Conservation (phyloP, 2,329 filamentous ascomycete species). For the Corynespora cassiicola region DNA sequence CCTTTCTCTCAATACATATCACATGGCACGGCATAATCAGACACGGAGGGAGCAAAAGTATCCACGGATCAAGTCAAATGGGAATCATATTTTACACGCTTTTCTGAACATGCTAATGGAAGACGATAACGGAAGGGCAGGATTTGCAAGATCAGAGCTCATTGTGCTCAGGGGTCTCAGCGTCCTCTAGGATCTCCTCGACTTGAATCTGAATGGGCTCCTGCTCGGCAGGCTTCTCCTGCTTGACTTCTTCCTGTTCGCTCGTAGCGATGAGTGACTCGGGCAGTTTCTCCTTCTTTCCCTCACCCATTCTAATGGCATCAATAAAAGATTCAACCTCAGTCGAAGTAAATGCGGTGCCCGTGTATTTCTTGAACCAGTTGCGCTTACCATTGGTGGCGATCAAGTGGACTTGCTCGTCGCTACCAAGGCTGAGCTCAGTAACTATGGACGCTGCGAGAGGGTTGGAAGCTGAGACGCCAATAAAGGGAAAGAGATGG, state of each 20-base stretch:
- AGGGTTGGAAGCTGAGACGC: constrained; percentile 69
- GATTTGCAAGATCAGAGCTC: constrained; percentile 27
- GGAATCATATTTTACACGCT: too few species aligned
- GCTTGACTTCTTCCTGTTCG: constrained; percentile 23
- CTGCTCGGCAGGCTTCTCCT: constrained; percentile 30
- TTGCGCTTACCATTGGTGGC: constrained; percentile 83
- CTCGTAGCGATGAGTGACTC: constrained; percentile 51
- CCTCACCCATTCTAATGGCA: constrained; percentile 87
- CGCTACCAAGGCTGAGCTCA: constrained; percentile 65
- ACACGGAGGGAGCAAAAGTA: too few species aligned
- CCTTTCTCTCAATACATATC: too few species aligned
- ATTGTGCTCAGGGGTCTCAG: constrained; percentile 22
- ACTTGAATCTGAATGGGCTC: constrained; percentile 40
- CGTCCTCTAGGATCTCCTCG: constrained; percentile 33
- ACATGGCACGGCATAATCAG: too few species aligned
- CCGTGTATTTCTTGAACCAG: constrained; percentile 82
- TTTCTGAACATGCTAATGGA: too few species aligned
- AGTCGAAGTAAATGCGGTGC: constrained; percentile 61
- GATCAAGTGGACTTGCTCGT: constrained; percentile 71
- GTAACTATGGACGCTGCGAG: constrained; percentile 62
- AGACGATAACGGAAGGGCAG: too few species aligned
- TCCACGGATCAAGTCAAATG: too few species aligned
- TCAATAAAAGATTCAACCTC: constrained; percentile 88
- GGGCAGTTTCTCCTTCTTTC: constrained; percentile 73
- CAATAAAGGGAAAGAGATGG: constrained; percentile 83